These are phyloP conservation scores for Chaetoscypha palmicola DNA, from an alignment of 2,329 filamentous ascomycete species.

Conservation along the genomic window DNA sequence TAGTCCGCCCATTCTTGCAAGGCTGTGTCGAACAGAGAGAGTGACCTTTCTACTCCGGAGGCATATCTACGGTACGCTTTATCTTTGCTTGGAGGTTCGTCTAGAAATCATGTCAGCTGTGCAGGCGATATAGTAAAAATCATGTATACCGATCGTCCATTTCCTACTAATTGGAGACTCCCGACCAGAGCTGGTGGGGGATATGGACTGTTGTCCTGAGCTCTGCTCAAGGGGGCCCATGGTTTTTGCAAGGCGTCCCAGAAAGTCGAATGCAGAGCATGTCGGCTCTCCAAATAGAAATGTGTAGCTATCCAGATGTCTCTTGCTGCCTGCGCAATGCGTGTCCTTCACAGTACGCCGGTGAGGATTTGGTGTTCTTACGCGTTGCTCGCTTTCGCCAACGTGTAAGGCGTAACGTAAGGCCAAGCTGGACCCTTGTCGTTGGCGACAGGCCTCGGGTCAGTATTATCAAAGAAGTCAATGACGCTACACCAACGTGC, in stretches of 20 bases:
- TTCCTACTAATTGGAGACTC: slow-evolving; percentile 68
- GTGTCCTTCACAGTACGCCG: slow-evolving; percentile 17
- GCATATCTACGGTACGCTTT: slow-evolving; percentile 83
- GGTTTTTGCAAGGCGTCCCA: slow-evolving; percentile 26
- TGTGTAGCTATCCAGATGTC: neutral
- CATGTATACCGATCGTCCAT: slow-evolving; percentile 65
- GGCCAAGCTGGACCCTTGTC: slow-evolving; percentile 3
- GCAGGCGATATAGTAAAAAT: neutral
- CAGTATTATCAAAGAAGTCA: neutral
- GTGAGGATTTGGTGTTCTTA: neutral
- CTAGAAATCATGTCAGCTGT: slow-evolving; percentile 27
- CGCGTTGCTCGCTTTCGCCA: too few species aligned
- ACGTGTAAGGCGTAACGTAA: too few species aligned
- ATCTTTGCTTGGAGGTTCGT: slow-evolving; percentile 52
- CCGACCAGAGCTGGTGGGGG: slow-evolving; percentile 78
- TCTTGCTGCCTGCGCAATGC: slow-evolving; percentile 9
- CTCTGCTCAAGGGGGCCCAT: slow-evolving; percentile 58
- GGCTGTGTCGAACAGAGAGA: slow-evolving; percentile 84
- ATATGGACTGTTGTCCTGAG: slow-evolving; percentile 51
- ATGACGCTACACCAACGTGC: slow-evolving; percentile 3
- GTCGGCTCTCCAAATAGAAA: slow-evolving; percentile 5
- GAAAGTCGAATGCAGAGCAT: slow-evolving; percentile 17
- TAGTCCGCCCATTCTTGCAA: slow-evolving; percentile 99
- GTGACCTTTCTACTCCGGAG: slow-evolving; percentile 74
- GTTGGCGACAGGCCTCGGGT: neutral